A percentile compares a stretch with the other conserved stretches of the same genome.
Evolutionary conservation across 2,329 filamentous ascomycete species (phyloP).

Genomic region (Penicillium sp.): DNA sequence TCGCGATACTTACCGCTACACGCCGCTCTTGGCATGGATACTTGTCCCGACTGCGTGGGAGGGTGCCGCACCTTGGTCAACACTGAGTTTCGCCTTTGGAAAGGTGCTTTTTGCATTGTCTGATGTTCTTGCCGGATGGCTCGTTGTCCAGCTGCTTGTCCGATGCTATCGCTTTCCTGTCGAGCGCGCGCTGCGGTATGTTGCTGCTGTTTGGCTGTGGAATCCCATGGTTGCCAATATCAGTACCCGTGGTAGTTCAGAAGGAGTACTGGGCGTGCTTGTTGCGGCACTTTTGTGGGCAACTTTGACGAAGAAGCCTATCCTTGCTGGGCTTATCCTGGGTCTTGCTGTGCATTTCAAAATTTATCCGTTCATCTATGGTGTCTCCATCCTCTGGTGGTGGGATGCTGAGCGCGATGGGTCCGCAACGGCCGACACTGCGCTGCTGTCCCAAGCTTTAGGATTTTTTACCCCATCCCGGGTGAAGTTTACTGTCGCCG

Average conservation of each 20-base stretch:
- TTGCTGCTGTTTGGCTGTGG: conserved; percentile 76
- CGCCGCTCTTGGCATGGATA: conserved; percentile 83
- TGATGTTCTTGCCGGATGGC: conserved; percentile 75
- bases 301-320: conserved; percentile 54
- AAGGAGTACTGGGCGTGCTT: conserved; percentile 77
- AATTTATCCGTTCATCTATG: conserved; percentile 97
- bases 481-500: conserved; percentile 43
- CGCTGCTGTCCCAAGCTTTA: conserved; percentile 14
- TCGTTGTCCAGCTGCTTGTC: conserved; percentile 54
- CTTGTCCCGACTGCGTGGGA: conserved; percentile 66
- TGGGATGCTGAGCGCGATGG: conserved; percentile 26
- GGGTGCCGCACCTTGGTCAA: conserved; percentile 18
- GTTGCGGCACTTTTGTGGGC: conserved; percentile 79
- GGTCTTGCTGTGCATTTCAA: conserved; percentile 91
- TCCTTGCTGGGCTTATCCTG: conserved; percentile 63
- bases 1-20: conserved; percentile 93
- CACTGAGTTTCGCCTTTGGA: conserved; percentile 59
- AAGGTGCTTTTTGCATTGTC: conserved; percentile 77
- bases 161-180: conserved; percentile 41
- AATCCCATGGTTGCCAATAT: conserved; percentile 99
- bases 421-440: neutral
- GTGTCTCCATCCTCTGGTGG: conserved; percentile 47
- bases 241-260: conserved; percentile 86
- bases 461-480: conserved; percentile 35
- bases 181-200: conserved; percentile 58